Evolutionary conservation across 106 monocot genomes (phyloP), one percentile per base, ranked within the genome.

Genomic region (Dactylorhiza incarnata): DNA sequence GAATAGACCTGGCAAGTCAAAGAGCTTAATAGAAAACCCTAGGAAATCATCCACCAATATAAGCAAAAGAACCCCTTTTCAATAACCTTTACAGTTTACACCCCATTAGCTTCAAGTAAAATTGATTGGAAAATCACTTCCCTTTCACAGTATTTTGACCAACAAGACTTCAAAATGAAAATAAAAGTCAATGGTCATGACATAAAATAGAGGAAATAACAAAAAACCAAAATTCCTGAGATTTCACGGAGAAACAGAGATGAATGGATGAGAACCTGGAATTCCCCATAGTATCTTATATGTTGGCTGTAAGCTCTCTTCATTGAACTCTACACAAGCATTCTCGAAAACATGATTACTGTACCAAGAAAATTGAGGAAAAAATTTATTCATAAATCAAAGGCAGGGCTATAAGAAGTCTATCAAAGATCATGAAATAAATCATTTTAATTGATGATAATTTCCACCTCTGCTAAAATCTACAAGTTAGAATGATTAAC

Each of bases 311-410:
- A 95, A 82, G 72, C 89, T 95, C 66, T 85, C 82, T 79, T 95
- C 94, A 82, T 95, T 91, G 74, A 95, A 95, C 81, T 95, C 91
- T 67, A 95, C 86, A 69, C 89, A 95, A 49, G 94, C 91, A 86
- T 95, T 95, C 78, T 95, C 94, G 81, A 95, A 95, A 54, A 68
- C 82, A 82, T 75, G 16, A 81, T 91, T 95, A 45, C 94, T 95
- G 89, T 62, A 81, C 75, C 37, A 74, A 53, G 13, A 83, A 73
- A 77, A 59, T 49, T 2, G 9, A 24, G 22, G 44, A 74, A 61
- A 48, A 2, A 20, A 29, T 26, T 59, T 59, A 6, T 59, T 59
- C 58, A 59, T 20, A 59, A 59, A 59, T 20, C 22, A 6, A 59
- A 22, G 22, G 14, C 17, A 59, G 6, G 22, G 58, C 54, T 54